Conservation (phyloP, 495 filamentous ascomycete species). For the Pseudoneurospora amorphoporcata region DNA sequence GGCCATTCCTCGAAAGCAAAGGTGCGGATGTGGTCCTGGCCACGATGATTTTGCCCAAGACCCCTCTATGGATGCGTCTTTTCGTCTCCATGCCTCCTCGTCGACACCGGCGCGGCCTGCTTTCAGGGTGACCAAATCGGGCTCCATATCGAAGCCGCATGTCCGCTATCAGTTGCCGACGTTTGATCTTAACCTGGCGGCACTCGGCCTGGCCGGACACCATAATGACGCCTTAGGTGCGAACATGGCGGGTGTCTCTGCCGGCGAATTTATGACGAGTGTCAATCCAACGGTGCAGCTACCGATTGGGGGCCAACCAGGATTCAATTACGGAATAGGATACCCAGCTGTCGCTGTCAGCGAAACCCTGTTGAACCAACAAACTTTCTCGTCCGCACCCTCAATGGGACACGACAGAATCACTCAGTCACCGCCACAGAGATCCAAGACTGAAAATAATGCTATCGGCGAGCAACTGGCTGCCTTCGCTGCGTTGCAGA, state of each 20-base stretch:
- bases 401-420: background rate
- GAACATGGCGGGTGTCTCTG: background rate
- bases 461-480: background rate
- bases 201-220: constrained; percentile 26
- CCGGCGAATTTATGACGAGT: background rate
- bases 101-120: constrained; percentile 23
- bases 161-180: constrained; percentile 30
- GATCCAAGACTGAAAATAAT: constrained; percentile 11
- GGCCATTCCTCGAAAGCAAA: constrained; percentile 41
- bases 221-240: constrained; percentile 8
- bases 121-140: constrained; percentile 35
- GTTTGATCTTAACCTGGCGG: constrained; percentile 32
- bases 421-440: constrained; percentile 2
- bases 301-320: background rate
- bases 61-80: constrained; percentile 4
- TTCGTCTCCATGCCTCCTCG: constrained; percentile 14
- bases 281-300: background rate
- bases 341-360: background rate
- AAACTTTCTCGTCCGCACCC: background rate
- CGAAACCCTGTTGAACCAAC: background rate
- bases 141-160: constrained; percentile 13
- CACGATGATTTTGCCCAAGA: constrained; percentile 1
- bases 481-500: background rate
- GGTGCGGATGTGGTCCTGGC: constrained; percentile 33
- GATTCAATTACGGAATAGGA: background rate